phyloP scores from a whole-genome alignment of 306 rosid genomes.

The Rubus idaeus region DNA sequence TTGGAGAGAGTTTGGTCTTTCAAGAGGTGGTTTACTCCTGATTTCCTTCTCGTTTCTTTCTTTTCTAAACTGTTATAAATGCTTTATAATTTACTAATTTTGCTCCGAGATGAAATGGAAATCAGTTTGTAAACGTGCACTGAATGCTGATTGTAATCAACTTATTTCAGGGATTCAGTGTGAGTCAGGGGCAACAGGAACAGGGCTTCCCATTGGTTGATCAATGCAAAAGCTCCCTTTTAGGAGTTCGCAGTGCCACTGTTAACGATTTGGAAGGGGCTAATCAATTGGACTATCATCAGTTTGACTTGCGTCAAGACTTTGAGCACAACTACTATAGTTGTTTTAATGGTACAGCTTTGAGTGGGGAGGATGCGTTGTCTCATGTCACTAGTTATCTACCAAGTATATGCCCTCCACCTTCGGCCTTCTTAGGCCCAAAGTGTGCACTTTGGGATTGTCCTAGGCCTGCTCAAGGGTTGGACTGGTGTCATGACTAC shows the following conservation, averaged over 20 bases:
- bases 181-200: slow-evolving; percentile 66
- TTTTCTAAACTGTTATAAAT: slow-evolving; percentile 6
- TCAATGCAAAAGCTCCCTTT: slow-evolving; percentile 61
- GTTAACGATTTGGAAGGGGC: slow-evolving; percentile 61
- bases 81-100: neutral
- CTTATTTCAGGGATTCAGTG: slow-evolving; percentile 49
- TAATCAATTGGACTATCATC: slow-evolving; percentile 69
- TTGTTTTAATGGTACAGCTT: slow-evolving; percentile 43
- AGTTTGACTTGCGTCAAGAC: slow-evolving; percentile 60
- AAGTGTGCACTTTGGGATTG: slow-evolving; percentile 99
- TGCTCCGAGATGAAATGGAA: neutral
- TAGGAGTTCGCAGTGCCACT: slow-evolving; percentile 52
- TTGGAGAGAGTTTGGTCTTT: slow-evolving; percentile 52
- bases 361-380: slow-evolving; percentile 56
- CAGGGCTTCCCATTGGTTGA: slow-evolving; percentile 60
- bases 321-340: slow-evolving; percentile 58
- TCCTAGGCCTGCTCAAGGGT: slow-evolving; percentile 88
- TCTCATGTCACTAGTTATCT: slow-evolving; percentile 74
- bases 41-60: neutral
- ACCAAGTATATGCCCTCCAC: slow-evolving; percentile 86
- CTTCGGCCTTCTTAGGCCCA: slow-evolving; percentile 96
- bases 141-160: slow-evolving; percentile 23
- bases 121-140: slow-evolving; percentile 26
- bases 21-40: slow-evolving; percentile 55
- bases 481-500: slow-evolving; percentile 91